Conservation (phyloP, 495 filamentous ascomycete species). For the Penicillium odoratum region DNA sequence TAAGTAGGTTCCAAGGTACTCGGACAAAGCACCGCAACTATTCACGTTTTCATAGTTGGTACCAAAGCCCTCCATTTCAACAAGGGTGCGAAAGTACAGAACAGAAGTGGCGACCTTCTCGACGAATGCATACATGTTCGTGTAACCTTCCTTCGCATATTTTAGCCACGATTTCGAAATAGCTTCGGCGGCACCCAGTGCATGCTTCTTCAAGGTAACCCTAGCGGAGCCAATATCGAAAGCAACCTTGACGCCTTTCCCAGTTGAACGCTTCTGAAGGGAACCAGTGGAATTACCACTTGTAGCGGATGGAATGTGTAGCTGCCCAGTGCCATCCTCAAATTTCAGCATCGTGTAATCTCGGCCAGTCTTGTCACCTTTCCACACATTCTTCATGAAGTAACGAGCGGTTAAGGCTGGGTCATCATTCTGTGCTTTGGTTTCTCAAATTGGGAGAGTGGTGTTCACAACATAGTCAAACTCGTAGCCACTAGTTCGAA, state of each 20-base stretch:
- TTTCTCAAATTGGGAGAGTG: neutral
- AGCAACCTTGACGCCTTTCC: neutral
- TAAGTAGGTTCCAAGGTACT: neutral
- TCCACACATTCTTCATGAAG: neutral
- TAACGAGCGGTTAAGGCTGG: neutral
- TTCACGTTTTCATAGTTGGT: neutral
- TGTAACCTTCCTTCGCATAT: neutral
- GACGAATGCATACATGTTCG: neutral
- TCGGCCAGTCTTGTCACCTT: neutral
- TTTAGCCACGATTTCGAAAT: neutral
- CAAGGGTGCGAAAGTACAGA: neutral
- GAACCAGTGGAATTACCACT: neutral
- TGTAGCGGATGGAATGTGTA: neutral
- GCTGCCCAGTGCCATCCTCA: conserved; percentile 1
- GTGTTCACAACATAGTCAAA: neutral
- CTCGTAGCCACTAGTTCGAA: neutral
- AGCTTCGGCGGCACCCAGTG: neutral
- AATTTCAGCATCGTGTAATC: neutral
- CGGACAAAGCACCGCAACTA: neutral
- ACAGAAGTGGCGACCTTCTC: neutral
- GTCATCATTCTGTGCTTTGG: neutral
- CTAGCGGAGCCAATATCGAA: neutral
- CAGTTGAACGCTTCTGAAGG: neutral
- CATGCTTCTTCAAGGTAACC: neutral
- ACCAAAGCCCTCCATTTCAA: neutral